Evolutionary conservation across 225 moss, liverwort and hornwort species (phyloP), one percentile per base, ranked within the genome.

Genomic region (Pleurozium schreberi): DNA sequence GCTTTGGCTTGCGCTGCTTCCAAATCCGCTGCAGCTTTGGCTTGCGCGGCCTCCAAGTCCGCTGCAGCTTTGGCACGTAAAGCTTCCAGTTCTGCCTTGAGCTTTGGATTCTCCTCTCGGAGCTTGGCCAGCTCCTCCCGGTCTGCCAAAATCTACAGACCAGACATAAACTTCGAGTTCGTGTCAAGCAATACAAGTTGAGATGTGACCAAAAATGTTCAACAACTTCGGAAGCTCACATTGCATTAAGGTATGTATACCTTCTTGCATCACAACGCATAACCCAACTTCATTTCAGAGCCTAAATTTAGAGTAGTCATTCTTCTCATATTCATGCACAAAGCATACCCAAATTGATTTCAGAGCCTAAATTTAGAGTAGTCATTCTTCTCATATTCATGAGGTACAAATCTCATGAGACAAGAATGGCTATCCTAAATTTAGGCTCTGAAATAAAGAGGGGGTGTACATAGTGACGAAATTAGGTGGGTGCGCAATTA

Each of bases 101-200:
- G 90, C 82, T 83, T 88, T 7, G 93, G 93, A 75, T 93, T 94
- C 80, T 94, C 93, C 55, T 92, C 91, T 90, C 92, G 88, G 25
- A 94, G 85, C 88, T 90, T 91, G n/a, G 87, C 91, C 58, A 93
- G 86, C 85, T 94, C 94, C 77, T 88, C 92, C 6, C 87, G 85
- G 28, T 93, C 94, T 50, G 91, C 93, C 68, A 94, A 83, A 89
- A 90, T 90, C 94, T 94, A 59, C 47, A 74, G 12, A 82, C 63
- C 90, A 30, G 83, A 84, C 43, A 79, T 36, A 21, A 75, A 52
- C 20, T 74, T 83, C 57, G 30, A 60, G 66, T 67, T 85, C 61
- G 49, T 49, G 61, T 60, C 67, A 53, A 75, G 43, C 36, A 52
- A 76, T 86, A 43, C 70, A 58, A 84, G 33, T 42, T 55, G 69